Evolutionary conservation across 2,329 filamentous ascomycete species (phyloP).

Genomic region (Alternaria gaisen): DNA sequence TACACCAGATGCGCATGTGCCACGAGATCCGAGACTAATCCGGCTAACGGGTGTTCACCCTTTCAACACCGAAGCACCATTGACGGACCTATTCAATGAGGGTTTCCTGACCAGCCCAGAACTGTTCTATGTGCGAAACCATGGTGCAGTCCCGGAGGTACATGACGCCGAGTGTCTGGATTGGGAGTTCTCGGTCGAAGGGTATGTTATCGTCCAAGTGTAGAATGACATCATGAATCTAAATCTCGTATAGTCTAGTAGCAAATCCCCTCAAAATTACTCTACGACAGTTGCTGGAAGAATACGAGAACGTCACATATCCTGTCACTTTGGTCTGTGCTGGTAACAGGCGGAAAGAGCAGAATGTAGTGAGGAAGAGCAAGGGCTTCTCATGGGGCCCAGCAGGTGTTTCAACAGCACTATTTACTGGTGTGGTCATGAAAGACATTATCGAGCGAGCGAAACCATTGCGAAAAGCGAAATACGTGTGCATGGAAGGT

Average conservation of each 20-base stretch:
- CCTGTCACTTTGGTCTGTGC: constrained; percentile 91
- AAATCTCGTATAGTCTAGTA: constrained; percentile 65
- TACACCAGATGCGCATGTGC: constrained; percentile 84
- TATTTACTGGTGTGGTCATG: constrained; percentile 86
- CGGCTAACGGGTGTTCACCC: constrained; percentile 88
- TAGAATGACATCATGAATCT: constrained; percentile 1
- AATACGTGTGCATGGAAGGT: constrained; percentile 90
- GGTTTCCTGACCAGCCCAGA: constrained; percentile 89
- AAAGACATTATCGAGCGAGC: constrained; percentile 74
- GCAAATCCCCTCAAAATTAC: constrained; percentile 77
- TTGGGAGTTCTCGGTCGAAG: constrained; percentile 86
- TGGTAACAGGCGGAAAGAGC: constrained; percentile 90
- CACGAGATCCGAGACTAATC: constrained; percentile 81
- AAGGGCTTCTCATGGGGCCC: constrained; percentile 96
- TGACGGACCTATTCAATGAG: constrained; percentile 78
- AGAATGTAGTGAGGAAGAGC: constrained; percentile 87
- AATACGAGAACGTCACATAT: constrained; percentile 83
- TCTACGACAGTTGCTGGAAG: constrained; percentile 73
- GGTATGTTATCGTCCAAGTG: constrained; percentile 50
- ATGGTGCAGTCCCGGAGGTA: constrained; percentile 82
- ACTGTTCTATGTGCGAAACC: constrained; percentile 91
- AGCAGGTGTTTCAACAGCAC: constrained; percentile 83
- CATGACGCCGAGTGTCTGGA: constrained; percentile 74
- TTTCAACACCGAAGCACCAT: constrained; percentile 87
- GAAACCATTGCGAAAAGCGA: constrained; percentile 72